phyloP scores from a whole-genome alignment of 257 asterid genomes.

The Euphrasia confusa region DNA sequence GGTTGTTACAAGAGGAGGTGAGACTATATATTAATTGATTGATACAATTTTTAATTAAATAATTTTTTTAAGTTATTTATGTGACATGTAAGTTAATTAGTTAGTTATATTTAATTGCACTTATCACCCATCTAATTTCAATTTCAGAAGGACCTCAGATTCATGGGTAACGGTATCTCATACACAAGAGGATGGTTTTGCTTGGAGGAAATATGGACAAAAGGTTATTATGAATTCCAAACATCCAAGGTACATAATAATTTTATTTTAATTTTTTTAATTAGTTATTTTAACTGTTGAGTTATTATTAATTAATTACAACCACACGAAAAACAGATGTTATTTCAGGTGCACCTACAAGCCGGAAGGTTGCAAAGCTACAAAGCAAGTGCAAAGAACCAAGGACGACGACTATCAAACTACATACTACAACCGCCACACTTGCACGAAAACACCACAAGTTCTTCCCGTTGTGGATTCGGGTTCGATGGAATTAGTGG shows the following conservation, averaged over 20 bases:
- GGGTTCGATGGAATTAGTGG: slow-evolving; percentile 17
- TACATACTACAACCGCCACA: slow-evolving; percentile 60
- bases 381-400: slow-evolving; percentile 57
- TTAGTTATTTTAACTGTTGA: no score
- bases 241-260: slow-evolving; percentile 49
- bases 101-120: no score
- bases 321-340: slow-evolving; percentile 29
- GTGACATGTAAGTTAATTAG: no score
- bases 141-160: slow-evolving; percentile 40
- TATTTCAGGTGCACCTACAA: slow-evolving; percentile 75
- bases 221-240: slow-evolving; percentile 45
- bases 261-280: no score
- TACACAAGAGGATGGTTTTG: slow-evolving; percentile 47
- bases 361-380: slow-evolving; percentile 57
- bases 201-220: slow-evolving; percentile 93
- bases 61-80: no score
- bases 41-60: no score
- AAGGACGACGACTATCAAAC: slow-evolving; percentile 38
- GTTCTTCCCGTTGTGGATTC: slow-evolving; percentile 17
- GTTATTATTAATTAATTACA: no score
- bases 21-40: not conserved
- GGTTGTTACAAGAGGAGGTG: slow-evolving; percentile 74
- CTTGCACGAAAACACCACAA: slow-evolving; percentile 34
- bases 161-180: slow-evolving; percentile 30
- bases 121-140: no score